Evolutionary conservation across 768 basidiomycete species (phyloP).

Genomic region (Cystobasidium ongulense): DNA sequence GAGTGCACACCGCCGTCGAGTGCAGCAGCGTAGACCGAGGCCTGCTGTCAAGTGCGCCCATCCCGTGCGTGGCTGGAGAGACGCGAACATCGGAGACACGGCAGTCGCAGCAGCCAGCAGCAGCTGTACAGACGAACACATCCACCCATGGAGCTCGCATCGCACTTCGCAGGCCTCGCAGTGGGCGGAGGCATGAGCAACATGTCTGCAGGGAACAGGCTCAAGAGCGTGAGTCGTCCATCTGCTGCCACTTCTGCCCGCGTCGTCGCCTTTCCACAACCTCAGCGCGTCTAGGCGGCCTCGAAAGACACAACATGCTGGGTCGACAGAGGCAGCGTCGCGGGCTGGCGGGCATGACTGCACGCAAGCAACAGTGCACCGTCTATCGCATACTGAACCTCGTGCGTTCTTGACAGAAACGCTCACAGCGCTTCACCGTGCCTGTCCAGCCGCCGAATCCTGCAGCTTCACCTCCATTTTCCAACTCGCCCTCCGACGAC

Average conservation of each 20-base stretch:
- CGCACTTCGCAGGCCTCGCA: background rate
- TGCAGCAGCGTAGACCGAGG: no score
- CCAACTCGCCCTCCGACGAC: slow-evolving; percentile 7
- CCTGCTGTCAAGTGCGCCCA: no score
- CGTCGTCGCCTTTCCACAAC: background rate
- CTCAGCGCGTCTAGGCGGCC: background rate
- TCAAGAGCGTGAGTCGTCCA: slow-evolving; percentile 1
- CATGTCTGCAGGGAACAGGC: background rate
- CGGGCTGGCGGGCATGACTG: background rate
- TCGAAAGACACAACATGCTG: background rate
- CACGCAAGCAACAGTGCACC: background rate
- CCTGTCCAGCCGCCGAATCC: slow-evolving; percentile 27
- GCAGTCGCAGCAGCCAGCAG: background rate
- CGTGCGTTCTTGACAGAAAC: slow-evolving; percentile 34
- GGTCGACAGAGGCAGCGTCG: no score
- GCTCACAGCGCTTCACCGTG: slow-evolving; percentile 40
- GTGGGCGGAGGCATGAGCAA: background rate
- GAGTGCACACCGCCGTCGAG: background rate
- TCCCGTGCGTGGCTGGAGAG: background rate
- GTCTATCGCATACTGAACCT: background rate
- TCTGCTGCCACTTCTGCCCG: background rate
- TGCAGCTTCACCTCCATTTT: slow-evolving; percentile 24
- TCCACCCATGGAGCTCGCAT: background rate
- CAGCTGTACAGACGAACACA: background rate
- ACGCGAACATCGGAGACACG: background rate